Evolutionary conservation across 108 stramenopile species (phyloP).

Genomic region (Skeletonema costatum): DNA sequence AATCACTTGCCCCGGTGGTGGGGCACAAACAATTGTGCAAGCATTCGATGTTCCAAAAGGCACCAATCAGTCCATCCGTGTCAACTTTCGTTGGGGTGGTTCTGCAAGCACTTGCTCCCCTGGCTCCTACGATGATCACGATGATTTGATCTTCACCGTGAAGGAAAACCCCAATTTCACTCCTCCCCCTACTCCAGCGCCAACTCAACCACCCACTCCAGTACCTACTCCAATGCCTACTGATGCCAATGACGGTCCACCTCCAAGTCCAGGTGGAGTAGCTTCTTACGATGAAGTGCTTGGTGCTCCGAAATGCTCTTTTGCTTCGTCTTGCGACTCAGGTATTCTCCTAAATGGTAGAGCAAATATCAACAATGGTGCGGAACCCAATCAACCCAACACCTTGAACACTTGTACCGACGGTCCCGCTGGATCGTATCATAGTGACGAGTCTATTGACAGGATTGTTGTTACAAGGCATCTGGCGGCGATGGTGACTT

Average conservation of each 20-base stretch:
- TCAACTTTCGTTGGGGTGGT: too few species aligned
- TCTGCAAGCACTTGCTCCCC: too few species aligned
- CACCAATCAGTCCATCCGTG: too few species aligned
- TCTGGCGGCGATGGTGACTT: not conserved
- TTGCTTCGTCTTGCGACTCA: not conserved
- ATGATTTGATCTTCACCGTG: too few species aligned
- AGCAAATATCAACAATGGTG: not conserved
- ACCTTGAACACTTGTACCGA: constrained; percentile 22
- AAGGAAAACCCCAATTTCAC: too few species aligned
- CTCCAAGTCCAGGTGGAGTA: not conserved
- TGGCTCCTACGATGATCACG: too few species aligned
- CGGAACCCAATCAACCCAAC: constrained; percentile 18
- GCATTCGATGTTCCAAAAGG: too few species aligned
- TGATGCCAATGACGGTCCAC: not conserved
- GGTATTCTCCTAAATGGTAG: not conserved
- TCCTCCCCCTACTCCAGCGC: too few species aligned
- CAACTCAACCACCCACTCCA: too few species aligned
- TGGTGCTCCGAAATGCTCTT: not conserved
- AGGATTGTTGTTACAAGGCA: not conserved
- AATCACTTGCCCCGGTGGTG: constrained; percentile 8
- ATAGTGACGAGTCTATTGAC: constrained; percentile 24
- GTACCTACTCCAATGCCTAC: not conserved
- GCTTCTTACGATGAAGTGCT: not conserved
- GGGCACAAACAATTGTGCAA: not conserved
- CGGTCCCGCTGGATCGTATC: constrained; percentile 13